Base-by-base conservation (phyloP, 1,284 basidiomycete species). In the Xerocomus subilludens region DNA sequence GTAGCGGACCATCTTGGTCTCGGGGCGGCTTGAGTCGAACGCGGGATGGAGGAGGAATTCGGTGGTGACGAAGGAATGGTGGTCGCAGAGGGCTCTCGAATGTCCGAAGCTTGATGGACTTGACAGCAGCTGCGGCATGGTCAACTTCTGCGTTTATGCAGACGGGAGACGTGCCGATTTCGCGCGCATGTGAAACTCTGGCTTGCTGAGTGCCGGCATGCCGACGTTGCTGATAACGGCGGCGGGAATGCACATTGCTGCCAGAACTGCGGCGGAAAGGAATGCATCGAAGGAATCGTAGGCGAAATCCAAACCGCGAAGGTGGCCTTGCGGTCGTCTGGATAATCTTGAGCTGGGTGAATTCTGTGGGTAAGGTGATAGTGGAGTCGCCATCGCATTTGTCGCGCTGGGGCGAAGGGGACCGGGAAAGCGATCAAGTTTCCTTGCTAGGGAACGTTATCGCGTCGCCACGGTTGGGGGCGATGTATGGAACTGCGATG, bases 1-100 rank as follows among this genome's bases (percentile, higher is more conserved):
- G 86, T 98, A 98, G 63, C 97, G 95, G 66, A 99, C 88, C 94
- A 99, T 96, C 87, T 98, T 96, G 4, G 98, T 99, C 88, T 99
- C 98, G 16, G 96, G 98, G 83, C 98, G 97, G 83, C 99, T 94
- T 69, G 92, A 91, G 87, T 97, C 97, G 88, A 98, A 99, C 62
- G 98, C 95, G 2, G 94, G 90, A 84, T 99, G 96, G 7, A 91
- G 90, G 32, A 99, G 89, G 87, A 93, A 96, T 67, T 89, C 85
- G 8, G 94, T 94, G 16, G 91, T 91, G 84, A 76, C 6, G 87
- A 74, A 11, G 95, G 92, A 60, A 95, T 87, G 25, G 87, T 82
- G 7, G 82, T 74, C 10, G 70, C 47, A 23, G 80, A 78, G 5
- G 88, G 85, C 59, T 88, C 79, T 45, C 87, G 76, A 38, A 92